phyloP scores from a whole-genome alignment of 441 rosid species.

The Flueggea neowawraea region DNA sequence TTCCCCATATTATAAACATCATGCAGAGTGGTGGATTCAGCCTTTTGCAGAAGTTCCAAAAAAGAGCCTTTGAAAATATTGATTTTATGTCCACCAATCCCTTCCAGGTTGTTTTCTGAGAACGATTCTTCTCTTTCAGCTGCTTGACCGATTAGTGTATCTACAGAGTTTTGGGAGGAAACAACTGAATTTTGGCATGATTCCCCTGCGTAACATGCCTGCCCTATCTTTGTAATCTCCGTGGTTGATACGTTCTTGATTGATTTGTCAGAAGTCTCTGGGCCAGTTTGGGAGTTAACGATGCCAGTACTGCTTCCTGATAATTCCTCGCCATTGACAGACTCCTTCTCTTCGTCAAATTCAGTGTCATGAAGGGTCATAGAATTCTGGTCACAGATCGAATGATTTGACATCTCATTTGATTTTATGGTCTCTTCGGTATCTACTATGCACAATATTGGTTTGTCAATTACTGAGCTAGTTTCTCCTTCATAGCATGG shows the following conservation, averaged over 20 bases:
- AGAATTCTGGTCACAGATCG: slow-evolving; percentile 39
- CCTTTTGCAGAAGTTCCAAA: slow-evolving; percentile 52
- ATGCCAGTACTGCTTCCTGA: slow-evolving; percentile 38
- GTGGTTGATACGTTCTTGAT: slow-evolving; percentile 26
- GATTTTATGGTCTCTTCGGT: slow-evolving; percentile 43
- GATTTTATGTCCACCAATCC: slow-evolving; percentile 17
- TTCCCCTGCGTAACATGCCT: slow-evolving; percentile 16
- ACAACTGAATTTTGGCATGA: slow-evolving; percentile 61
- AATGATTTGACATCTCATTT: slow-evolving; percentile 33
- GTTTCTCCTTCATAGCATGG: slow-evolving; percentile 31
- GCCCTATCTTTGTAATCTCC: slow-evolving; percentile 20
- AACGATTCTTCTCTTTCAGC: slow-evolving; percentile 49
- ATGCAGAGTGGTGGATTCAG: slow-evolving; percentile 31
- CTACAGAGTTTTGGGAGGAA: slow-evolving; percentile 47
- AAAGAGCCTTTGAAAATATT: slow-evolving; percentile 34
- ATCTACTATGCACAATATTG: slow-evolving; percentile 36
- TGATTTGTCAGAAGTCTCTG: slow-evolving; percentile 27
- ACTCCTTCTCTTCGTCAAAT: slow-evolving; percentile 50
- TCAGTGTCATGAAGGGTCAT: slow-evolving; percentile 31
- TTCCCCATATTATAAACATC: slow-evolving; percentile 25
- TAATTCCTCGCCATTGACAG: slow-evolving; percentile 39
- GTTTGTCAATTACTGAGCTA: slow-evolving; percentile 31
- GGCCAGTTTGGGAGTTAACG: slow-evolving; percentile 27
- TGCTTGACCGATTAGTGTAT: slow-evolving; percentile 34
- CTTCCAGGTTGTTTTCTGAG: slow-evolving; percentile 46